Evolutionary conservation across 2,329 filamentous ascomycete genomes (phyloP).

Genomic region (Botryotinia narcissicola): DNA sequence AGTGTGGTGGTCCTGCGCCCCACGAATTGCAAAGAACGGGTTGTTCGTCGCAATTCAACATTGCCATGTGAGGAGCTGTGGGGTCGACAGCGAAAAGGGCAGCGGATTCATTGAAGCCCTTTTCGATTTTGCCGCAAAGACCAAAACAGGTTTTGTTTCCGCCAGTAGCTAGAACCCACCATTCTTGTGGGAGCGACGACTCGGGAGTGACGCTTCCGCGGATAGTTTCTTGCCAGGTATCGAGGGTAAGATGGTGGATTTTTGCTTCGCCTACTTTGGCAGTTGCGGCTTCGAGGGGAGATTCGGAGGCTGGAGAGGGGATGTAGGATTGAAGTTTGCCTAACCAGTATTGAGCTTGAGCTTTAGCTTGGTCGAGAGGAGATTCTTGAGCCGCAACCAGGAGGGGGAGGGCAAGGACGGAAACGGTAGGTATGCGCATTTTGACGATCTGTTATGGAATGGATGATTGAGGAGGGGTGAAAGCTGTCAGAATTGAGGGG

Average conservation of each 20-base stretch:
- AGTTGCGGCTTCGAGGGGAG: slow-evolving; percentile 45
- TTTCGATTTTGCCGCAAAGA: slow-evolving; percentile 61
- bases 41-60: slow-evolving; percentile 72
- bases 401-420: slow-evolving; percentile 55
- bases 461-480: neutral
- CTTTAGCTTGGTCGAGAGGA: slow-evolving; percentile 56
- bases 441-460: slow-evolving; percentile 8
- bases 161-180: slow-evolving; percentile 72
- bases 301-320: slow-evolving; percentile 44
- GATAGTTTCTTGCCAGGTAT: slow-evolving; percentile 70
- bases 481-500: neutral
- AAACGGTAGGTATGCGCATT: slow-evolving; percentile 58
- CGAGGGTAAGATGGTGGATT: slow-evolving; percentile 59
- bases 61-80: slow-evolving; percentile 63
- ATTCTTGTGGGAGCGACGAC: slow-evolving; percentile 64
- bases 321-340: slow-evolving; percentile 57
- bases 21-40: slow-evolving; percentile 73
- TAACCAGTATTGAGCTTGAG: slow-evolving; percentile 62
- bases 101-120: slow-evolving; percentile 65
- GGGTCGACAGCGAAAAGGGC: slow-evolving; percentile 59
- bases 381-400: slow-evolving; percentile 53
- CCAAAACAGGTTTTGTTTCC: slow-evolving; percentile 74
- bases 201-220: slow-evolving; percentile 58
- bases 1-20: slow-evolving; percentile 60
- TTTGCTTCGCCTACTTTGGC: slow-evolving; percentile 51